Conservation (phyloP, 31 red algal species). For the Porphyra umbilicalis region DNA sequence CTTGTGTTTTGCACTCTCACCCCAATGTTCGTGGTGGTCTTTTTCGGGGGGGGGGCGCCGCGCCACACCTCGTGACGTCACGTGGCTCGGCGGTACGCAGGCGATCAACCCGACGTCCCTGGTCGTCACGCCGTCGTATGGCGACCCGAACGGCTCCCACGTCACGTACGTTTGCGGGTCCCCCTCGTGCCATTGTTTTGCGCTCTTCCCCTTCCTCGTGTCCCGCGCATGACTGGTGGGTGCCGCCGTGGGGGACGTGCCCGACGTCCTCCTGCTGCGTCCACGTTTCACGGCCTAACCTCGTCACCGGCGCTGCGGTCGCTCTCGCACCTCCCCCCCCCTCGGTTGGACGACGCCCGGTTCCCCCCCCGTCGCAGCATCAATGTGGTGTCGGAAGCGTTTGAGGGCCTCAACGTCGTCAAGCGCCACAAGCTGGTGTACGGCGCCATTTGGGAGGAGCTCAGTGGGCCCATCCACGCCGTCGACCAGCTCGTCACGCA, state of each 20-base stretch:
- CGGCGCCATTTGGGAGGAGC: slow-evolving; percentile 92
- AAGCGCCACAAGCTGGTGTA: slow-evolving; percentile 87
- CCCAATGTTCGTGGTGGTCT: too few relatives aligned
- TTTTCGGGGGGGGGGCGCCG: too few relatives aligned
- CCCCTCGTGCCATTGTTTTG: too few relatives aligned
- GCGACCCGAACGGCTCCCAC: slow-evolving; percentile 90
- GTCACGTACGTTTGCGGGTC: slow-evolving; percentile 24
- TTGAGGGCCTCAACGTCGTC: slow-evolving; percentile 56
- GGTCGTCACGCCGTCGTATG: slow-evolving; percentile 55
- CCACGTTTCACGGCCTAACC: too few relatives aligned
- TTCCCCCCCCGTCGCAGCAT: slow-evolving; percentile 14
- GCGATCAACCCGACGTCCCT: slow-evolving; percentile 42
- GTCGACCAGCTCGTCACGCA: slow-evolving; percentile 46
- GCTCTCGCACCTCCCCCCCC: background rate
- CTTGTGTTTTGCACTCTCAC: too few relatives aligned
- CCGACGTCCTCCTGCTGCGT: too few relatives aligned
- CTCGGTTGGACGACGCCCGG: background rate
- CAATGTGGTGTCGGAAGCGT: slow-evolving; percentile 61
- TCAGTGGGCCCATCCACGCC: slow-evolving; percentile 40
- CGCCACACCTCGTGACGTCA: too few relatives aligned
- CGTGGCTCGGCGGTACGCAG: background rate
- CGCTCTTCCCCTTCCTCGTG: too few relatives aligned
- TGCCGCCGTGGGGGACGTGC: too few relatives aligned
- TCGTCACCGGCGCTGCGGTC: background rate
- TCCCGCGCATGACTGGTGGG: too few relatives aligned